Percentiles rank a stretch among this genome's conserved stretches.
These are phyloP conservation scores for Sherardia arvensis DNA, from an alignment of 257 asterid species.

Conservation along the genomic window DNA sequence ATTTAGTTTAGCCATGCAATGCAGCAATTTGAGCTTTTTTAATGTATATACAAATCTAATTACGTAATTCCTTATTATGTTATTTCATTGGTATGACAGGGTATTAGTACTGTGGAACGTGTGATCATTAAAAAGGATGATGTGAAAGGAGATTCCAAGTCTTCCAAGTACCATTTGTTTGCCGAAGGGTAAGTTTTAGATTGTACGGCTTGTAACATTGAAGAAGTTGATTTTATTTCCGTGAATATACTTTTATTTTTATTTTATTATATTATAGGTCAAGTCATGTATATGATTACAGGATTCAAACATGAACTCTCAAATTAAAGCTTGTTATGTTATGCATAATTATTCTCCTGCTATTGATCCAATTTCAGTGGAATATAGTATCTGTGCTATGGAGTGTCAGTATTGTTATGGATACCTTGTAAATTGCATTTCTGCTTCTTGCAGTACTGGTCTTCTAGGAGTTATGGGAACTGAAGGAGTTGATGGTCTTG, in stretches of 20 bases:
- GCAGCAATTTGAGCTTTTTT: neutral
- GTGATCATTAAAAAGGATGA: conserved; percentile 56
- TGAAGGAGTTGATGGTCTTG: conserved; percentile 63
- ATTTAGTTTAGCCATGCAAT: neutral
- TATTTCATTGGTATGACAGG: conserved; percentile 35
- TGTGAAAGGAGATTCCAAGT: conserved; percentile 13
- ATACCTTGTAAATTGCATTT: neutral
- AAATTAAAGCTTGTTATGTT: neutral
- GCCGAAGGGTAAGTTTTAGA: conserved; percentile 75
- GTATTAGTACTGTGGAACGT: conserved; percentile 72
- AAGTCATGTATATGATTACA: neutral
- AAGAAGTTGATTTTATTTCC: neutral
- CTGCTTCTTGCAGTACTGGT: conserved; percentile 53
- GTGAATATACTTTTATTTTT: too few species aligned
- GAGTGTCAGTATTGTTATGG: neutral
- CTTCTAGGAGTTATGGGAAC: conserved; percentile 87
- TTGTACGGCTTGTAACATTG: neutral
- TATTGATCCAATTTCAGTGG: neutral
- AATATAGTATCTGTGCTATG: neutral
- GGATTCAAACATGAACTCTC: neutral
- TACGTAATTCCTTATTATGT: neutral
- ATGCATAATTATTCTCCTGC: neutral
- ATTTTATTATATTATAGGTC: neutral
- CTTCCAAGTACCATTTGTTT: conserved; percentile 41
- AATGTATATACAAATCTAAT: neutral